Evolutionary conservation across 139 green algal species (phyloP), one percentile per base, ranked within the genome.

Genomic region (Chlamydomonas schloesseri): DNA sequence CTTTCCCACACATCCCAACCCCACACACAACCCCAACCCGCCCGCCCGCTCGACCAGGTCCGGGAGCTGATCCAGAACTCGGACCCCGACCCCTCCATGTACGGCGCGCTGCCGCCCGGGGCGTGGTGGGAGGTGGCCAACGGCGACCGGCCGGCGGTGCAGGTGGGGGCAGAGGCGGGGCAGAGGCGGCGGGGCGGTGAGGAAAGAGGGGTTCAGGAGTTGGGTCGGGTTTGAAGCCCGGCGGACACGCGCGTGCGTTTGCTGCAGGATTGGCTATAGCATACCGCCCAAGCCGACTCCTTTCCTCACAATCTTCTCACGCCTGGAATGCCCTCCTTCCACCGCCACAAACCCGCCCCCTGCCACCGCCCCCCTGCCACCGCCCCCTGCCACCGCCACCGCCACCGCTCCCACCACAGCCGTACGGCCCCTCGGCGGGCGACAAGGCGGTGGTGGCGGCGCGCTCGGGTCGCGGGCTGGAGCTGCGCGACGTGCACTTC

Each of bases 71-170:
- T 97, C 64, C 84, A 88, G 26, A 83, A 87, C 71, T 73, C 87
- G 0, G 87, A 95, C 29, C 91, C 91, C 0, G 96, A 98, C 73
- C 91, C 94, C 28, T 95, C 92, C 6, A 97, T 98, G 95, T 93
- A 92, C 31, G 90, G 88, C 8, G 92, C 94, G n/a, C 92, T 98
- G 82, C 94, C 95, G 33, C 96, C 94, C 15, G 95, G 94, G 17
- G 94, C 94, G 8, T 97, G 94, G 94, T 97, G 95, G 95, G 82
- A 91, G 87, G 89, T 93, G 50, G 91, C 90, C 77, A 93, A 94
- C 73, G 86, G 83, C 21, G 82, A 88, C 70, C 24, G 72, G 34
- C 88, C 83, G 3, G 86, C 76, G 42, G 78, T 84, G 60, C 60
- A 67, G 60, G 60, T 67, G 60, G 8, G 60, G 17, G 23, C 20